Percentiles rank a stretch among this genome's conserved stretches.
Evolutionary conservation across 441 rosid species (phyloP).

Genomic region (Melastoma candidum): DNA sequence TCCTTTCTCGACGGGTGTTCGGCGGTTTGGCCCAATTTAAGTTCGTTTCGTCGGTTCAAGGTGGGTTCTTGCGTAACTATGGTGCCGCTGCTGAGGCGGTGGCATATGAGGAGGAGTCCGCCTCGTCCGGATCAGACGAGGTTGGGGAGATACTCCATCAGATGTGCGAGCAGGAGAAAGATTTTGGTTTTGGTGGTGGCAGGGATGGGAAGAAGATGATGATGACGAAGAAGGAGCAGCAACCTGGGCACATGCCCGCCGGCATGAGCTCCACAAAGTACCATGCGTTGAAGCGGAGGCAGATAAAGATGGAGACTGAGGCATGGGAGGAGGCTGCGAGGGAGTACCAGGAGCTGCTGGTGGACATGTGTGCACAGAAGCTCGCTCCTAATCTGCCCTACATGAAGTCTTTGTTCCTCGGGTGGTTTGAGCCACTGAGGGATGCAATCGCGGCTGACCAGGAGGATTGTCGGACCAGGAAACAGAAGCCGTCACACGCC

Average conservation of each 20-base stretch:
- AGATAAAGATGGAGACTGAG: constrained; percentile 76
- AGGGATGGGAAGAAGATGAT: constrained; percentile 1
- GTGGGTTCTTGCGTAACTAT: constrained; percentile 21
- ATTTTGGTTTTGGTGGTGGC: no score
- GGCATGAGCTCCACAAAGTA: constrained; percentile 59
- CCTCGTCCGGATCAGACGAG: constrained; percentile 53
- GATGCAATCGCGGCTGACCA: constrained; percentile 69
- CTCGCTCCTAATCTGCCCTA: constrained; percentile 93
- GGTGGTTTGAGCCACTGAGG: constrained; percentile 90
- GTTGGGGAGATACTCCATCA: constrained; percentile 40
- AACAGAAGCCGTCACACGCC: constrained; percentile 30
- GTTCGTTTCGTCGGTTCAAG: constrained; percentile 14
- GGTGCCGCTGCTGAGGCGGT: constrained; percentile 51
- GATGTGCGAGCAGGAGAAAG: constrained; percentile 27
- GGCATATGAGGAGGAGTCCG: constrained; percentile 52
- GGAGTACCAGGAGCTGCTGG: constrained; percentile 74
- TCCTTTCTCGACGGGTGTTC: background rate
- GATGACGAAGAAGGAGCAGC: constrained; percentile 11
- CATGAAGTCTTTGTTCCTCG: constrained; percentile 70
- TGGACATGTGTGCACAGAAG: constrained; percentile 89
- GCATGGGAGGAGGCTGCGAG: constrained; percentile 84
- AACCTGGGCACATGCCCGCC: constrained; percentile 34
- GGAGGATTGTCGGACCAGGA: constrained; percentile 28
- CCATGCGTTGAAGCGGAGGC: constrained; percentile 42
- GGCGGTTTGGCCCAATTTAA: background rate